These are phyloP conservation scores for Hypericum androsaemum DNA, from an alignment of 345 rosid species.

Conservation along the genomic window DNA sequence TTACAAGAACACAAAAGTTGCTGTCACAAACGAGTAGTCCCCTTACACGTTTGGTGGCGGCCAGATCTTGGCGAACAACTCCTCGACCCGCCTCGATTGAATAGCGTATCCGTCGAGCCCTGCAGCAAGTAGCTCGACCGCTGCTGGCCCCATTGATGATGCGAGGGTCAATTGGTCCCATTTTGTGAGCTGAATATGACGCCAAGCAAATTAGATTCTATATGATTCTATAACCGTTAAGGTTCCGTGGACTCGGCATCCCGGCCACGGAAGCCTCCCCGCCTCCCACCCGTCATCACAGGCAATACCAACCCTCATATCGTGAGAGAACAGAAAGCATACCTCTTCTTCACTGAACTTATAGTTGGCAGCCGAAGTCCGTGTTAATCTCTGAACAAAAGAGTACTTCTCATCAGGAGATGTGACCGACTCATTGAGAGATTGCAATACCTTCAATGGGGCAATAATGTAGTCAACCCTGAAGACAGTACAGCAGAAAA, in stretches of 20 bases:
- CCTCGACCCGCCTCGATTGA: conserved; percentile 71
- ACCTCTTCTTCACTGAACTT: conserved; percentile 80
- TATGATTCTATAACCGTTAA: no score
- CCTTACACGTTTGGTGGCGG: conserved; percentile 86
- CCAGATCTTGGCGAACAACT: conserved; percentile 81
- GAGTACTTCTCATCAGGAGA: conserved; percentile 76
- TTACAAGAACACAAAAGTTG: conserved; percentile 13
- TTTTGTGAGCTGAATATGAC: conserved; percentile 41
- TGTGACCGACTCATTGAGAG: conserved; percentile 66
- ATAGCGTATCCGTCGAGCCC: conserved; percentile 70
- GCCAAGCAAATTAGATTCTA: not conserved
- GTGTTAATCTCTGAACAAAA: conserved; percentile 55
- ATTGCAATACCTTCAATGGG: conserved; percentile 78
- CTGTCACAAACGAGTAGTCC: not conserved
- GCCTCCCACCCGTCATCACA: not conserved
- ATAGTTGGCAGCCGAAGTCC: conserved; percentile 56
- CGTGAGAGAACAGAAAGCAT: conserved; percentile 5
- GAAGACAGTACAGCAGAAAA: conserved; percentile 16
- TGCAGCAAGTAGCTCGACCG: conserved; percentile 68
- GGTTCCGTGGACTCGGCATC: no score
- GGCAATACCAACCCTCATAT: no score
- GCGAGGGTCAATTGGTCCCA: conserved; percentile 86
- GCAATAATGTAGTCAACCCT: conserved; percentile 93
- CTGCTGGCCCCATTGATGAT: conserved; percentile 86
- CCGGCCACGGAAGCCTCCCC: no score